Base-by-base conservation (phyloP, 495 filamentous ascomycete species). In the Aspergillus olivimuriae region DNA sequence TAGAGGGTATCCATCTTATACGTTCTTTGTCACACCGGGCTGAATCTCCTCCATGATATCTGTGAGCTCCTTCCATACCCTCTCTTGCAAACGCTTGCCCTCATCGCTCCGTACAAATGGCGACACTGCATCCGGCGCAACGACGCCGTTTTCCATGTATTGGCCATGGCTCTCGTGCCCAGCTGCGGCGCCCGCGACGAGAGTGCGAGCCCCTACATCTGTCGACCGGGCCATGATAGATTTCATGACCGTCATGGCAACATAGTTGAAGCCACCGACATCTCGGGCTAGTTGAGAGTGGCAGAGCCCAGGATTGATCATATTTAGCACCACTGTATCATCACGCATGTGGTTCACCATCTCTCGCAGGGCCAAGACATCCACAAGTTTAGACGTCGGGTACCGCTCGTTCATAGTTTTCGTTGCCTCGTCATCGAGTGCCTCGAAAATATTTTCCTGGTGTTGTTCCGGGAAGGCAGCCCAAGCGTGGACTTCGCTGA, bases 11-110 rank as follows among this genome's bases (percentile, higher is more conserved):
- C 8, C 14, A n/a, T n/a, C n/a, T 30, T 43, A 42, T 20, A 53
- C 14, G 21, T 35, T 44, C 43, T 52, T 41, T 44, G 60, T 65
- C 12, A 75, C 61, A 2, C 73, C 70, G 7, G 73, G 70, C 20
- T 53, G 46, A 16, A 77, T 58, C 23, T 52, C 65, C 46, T 76
- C 74, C 30, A 80, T 21, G 35, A 80, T 74, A 17, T 43, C 47
- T 12, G 57, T 55, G 7, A 81, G 21, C 58, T 83, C 76, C n/a
- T 46, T 45, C 66, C 78, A 75, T 6, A 84, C 61, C 54, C 61
- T 65, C 53, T 67, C 60, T 38, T 80, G 66, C 28, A 69, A 67
- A 39, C 69, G 38, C 4, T 41, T 28, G 4, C 65, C 68, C 18
- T 74, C 58, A 1, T 57, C 48, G 39, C 64, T 68, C 11, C 43